Conservation (phyloP, 2,329 filamentous ascomycete species). For the Zalaria sp. region DNA sequence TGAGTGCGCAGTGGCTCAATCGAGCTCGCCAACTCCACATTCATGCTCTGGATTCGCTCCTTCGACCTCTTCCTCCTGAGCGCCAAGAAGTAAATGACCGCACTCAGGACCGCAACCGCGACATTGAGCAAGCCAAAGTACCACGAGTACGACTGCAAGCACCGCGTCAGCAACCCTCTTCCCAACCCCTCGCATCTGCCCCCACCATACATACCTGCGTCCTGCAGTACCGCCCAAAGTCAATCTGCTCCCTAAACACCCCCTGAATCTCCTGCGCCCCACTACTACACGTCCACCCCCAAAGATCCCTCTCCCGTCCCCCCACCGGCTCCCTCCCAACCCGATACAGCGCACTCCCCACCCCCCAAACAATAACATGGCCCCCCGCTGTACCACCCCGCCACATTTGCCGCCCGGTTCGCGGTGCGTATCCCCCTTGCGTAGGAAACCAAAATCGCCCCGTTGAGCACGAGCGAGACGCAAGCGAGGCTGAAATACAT, state of each 20-base stretch:
- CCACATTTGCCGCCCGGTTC: constrained; percentile 17
- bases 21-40: too few relatives aligned
- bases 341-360: constrained; percentile 20
- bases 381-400: constrained; percentile 17
- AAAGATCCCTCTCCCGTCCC: constrained; percentile 24
- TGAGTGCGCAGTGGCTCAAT: too few relatives aligned
- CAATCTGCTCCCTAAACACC: constrained; percentile 19
- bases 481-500: constrained; percentile 22
- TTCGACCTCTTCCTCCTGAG: constrained; percentile 15
- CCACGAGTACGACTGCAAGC: constrained; percentile 17
- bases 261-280: constrained; percentile 21
- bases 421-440: constrained; percentile 15
- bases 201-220: constrained; percentile 16
- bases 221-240: constrained; percentile 22
- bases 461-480: constrained; percentile 19
- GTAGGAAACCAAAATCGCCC: constrained; percentile 21
- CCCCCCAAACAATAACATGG: constrained; percentile 23
- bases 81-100: constrained; percentile 17
- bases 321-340: constrained; percentile 19
- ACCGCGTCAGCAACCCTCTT: neutral
- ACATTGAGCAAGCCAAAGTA: constrained; percentile 22
- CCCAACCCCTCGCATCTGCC: neutral
- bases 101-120: constrained; percentile 15
- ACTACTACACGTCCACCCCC: constrained; percentile 26
- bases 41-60: constrained; percentile 10